Conservation (phyloP, 2,329 filamentous ascomycete species). For the Calonectria ilicicola region DNA sequence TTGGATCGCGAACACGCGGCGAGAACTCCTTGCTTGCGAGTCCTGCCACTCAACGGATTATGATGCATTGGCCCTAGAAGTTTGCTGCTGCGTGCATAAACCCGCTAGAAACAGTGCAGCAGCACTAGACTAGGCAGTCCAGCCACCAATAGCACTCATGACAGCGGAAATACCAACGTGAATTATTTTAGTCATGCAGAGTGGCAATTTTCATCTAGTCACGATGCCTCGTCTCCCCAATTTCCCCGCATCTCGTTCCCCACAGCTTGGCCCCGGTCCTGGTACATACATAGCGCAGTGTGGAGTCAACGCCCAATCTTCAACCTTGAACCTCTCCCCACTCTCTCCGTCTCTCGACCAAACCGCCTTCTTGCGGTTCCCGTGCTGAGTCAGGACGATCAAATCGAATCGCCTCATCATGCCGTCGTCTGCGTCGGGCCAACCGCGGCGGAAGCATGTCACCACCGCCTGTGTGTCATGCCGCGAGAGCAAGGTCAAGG, state of each 20-base stretch:
- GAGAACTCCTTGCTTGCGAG: neutral
- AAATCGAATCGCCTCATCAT: conserved; percentile 12
- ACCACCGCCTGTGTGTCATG: conserved; percentile 58
- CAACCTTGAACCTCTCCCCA: conserved; percentile 17
- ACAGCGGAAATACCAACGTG: neutral
- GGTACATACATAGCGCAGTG: neutral
- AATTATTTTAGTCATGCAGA: neutral
- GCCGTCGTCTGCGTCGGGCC: conserved; percentile 24
- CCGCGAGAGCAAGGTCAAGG: conserved; percentile 58
- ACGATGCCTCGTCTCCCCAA: conserved; percentile 10
- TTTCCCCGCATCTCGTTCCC: conserved; percentile 22
- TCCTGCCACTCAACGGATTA: neutral
- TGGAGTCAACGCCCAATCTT: conserved; percentile 19
- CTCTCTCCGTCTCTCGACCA: conserved; percentile 9
- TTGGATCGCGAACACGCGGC: neutral
- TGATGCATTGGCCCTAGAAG: neutral
- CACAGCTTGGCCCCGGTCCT: conserved; percentile 9
- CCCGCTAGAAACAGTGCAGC: no score
- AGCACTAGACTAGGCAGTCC: neutral
- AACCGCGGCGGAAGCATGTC: conserved; percentile 51
- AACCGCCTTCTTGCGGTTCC: no score
- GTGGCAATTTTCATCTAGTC: conserved; percentile 3
- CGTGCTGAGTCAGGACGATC: neutral
- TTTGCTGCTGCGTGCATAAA: neutral
- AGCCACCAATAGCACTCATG: neutral